A percentile compares a stretch with the other conserved stretches of the same genome.
These are phyloP conservation scores for Coemansia sp. DNA, from an alignment of 192 early-diverging fungal genomes.

Conservation along the genomic window DNA sequence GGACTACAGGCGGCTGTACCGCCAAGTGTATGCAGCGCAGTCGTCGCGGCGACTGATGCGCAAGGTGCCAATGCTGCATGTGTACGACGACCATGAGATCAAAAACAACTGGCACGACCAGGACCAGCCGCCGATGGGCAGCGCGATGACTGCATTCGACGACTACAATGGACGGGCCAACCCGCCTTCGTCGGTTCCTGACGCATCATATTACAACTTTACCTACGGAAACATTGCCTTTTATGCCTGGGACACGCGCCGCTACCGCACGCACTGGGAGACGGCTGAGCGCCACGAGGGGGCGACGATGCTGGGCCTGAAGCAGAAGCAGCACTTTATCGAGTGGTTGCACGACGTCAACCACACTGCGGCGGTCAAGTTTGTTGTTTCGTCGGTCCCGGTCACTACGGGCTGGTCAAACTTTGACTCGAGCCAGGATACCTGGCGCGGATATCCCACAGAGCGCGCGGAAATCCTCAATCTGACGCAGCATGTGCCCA, in stretches of 20 bases:
- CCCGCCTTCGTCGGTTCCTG: constrained; percentile 17
- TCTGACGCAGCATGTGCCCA: constrained; percentile 32
- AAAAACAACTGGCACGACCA: constrained; percentile 52
- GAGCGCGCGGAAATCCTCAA: constrained; percentile 48
- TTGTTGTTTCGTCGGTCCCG: constrained; percentile 50
- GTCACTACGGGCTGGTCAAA: constrained; percentile 46
- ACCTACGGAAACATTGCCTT: constrained; percentile 46
- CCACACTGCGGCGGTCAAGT: constrained; percentile 51
- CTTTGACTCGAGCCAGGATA: constrained; percentile 42
- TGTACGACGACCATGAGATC: constrained; percentile 57
- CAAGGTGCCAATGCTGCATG: constrained; percentile 43
- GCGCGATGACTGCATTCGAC: constrained; percentile 43
- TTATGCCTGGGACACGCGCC: constrained; percentile 52
- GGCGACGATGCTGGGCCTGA: constrained; percentile 42
- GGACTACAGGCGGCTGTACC: constrained; percentile 50
- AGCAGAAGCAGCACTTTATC: constrained; percentile 45
- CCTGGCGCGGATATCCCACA: constrained; percentile 50
- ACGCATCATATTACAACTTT: constrained; percentile 47
- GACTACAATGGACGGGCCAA: constrained; percentile 50
- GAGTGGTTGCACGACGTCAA: constrained; percentile 46
- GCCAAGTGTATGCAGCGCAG: constrained; percentile 38
- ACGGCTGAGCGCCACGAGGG: neutral
- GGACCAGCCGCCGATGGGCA: constrained; percentile 32
- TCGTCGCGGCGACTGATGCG: constrained; percentile 30
- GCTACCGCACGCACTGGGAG: constrained; percentile 51